phyloP scores from a whole-genome alignment of 2,329 filamentous ascomycete species.

The Bipolaris bicolor region DNA sequence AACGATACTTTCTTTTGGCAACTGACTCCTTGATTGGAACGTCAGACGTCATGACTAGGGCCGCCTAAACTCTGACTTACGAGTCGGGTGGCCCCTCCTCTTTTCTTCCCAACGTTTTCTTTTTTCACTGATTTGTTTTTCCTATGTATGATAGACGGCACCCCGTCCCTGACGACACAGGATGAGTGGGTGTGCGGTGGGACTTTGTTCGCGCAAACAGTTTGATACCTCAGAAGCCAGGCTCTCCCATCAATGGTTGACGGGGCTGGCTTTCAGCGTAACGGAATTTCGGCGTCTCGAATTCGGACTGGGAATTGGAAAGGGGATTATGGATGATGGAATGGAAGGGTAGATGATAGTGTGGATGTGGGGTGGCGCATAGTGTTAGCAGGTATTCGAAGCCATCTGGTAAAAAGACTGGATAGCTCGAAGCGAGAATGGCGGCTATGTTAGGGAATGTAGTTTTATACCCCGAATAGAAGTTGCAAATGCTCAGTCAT shows the following conservation, averaged over 20 bases:
- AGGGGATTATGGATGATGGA: constrained; percentile 9
- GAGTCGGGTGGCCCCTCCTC: constrained; percentile 14
- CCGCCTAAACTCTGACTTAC: constrained; percentile 18
- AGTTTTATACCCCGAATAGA: constrained; percentile 1
- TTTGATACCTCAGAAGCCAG: constrained; percentile 36
- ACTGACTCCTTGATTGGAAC: constrained; percentile 42
- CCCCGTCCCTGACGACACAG: constrained; percentile 33
- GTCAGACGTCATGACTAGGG: constrained; percentile 16
- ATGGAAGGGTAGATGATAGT: constrained; percentile 16
- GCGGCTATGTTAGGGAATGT: not conserved
- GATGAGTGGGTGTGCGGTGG: constrained; percentile 29
- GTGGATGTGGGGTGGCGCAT: constrained; percentile 23
- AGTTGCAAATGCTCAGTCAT: not conserved
- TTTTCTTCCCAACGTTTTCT: not conserved
- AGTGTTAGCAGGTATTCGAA: constrained; percentile 18
- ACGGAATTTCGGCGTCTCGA: constrained; percentile 23
- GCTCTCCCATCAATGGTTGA: constrained; percentile 24
- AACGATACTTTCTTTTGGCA: constrained; percentile 22
- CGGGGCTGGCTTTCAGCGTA: constrained; percentile 25
- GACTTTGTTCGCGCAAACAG: constrained; percentile 29
- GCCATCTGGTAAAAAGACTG: constrained; percentile 23
- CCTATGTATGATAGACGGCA: constrained; percentile 43
- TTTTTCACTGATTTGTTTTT: constrained; percentile 28
- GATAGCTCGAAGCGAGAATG: constrained; percentile 28
- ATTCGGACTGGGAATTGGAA: constrained; percentile 4